Conservation (phyloP, 768 basidiomycete species). For the Agrocybe pediades region DNA sequence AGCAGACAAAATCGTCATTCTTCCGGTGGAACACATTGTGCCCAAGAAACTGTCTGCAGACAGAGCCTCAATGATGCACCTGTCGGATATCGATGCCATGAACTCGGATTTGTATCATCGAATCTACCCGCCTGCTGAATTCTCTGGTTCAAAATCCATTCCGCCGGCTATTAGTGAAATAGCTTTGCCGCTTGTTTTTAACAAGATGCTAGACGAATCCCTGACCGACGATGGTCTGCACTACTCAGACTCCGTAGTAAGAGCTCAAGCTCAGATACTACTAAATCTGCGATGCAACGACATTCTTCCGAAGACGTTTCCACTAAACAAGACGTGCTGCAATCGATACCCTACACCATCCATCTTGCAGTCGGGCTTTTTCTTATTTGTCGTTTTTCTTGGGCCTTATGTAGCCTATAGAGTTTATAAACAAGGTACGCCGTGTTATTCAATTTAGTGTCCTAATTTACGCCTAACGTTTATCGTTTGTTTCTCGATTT, state of each 20-base stretch:
- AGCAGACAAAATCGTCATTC: constrained; percentile 74
- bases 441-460: not conserved
- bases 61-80: constrained; percentile 67
- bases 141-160: constrained; percentile 1
- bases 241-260: constrained; percentile 63
- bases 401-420: constrained; percentile 51
- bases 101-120: constrained; percentile 82
- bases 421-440: constrained; percentile 20
- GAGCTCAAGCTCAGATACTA: constrained; percentile 74
- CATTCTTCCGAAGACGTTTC: constrained; percentile 57
- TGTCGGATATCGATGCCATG: constrained; percentile 87
- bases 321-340: constrained; percentile 81
- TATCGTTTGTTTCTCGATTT: constrained; percentile 3
- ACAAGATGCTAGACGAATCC: constrained; percentile 70
- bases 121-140: constrained; percentile 39
- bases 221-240: constrained; percentile 88
- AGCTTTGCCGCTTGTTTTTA: constrained; percentile 77
- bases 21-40: constrained; percentile 79
- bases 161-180: constrained; percentile 30
- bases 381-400: constrained; percentile 47
- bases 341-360: constrained; percentile 72
- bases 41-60: constrained; percentile 63
- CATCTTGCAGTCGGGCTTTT: constrained; percentile 52
- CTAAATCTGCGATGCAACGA: constrained; percentile 85
- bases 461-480: not conserved